phyloP scores from a whole-genome alignment of 331 rosid genomes.

The Quercus lobata region DNA sequence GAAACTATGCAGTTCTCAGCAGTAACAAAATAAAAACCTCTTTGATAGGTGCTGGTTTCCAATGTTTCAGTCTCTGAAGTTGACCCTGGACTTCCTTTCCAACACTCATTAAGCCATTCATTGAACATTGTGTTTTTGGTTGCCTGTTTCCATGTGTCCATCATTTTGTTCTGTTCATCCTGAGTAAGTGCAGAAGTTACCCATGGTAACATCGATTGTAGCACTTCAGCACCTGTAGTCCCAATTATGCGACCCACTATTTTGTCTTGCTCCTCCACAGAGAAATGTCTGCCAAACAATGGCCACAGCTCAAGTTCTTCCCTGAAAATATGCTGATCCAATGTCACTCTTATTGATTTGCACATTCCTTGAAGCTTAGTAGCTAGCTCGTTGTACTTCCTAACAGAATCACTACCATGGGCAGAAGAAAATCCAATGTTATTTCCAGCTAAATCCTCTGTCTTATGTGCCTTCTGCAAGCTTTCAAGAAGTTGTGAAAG shows the following conservation, averaged over 20 bases:
- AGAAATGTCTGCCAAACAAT: constrained; percentile 84
- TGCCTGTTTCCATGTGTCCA: constrained; percentile 99
- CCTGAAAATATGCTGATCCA: constrained; percentile 96
- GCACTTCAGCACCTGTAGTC: constrained; percentile 99
- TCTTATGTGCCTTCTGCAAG: constrained; percentile 37
- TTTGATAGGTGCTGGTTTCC: constrained; percentile 47
- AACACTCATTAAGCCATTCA: constrained; percentile 96
- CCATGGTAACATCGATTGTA: constrained; percentile 99
- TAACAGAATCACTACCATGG: constrained; percentile 34
- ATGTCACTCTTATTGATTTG: constrained; percentile 84
- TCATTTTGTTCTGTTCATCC: constrained; percentile 96
- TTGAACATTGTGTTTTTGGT: constrained; percentile 96
- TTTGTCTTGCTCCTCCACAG: constrained; percentile 97
- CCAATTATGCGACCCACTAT: constrained; percentile 95
- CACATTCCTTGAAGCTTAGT: constrained; percentile 99
- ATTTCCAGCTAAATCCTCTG: constrained; percentile 38
- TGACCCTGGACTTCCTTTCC: constrained; percentile 81
- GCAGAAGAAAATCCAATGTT: constrained; percentile 31
- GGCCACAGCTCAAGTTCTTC: constrained; percentile 99
- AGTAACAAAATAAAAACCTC: constrained; percentile 44
- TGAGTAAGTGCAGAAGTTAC: constrained; percentile 96
- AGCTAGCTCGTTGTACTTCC: constrained; percentile 80
- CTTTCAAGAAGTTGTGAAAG: constrained; percentile 79
- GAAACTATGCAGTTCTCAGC: neutral
- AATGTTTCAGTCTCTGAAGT: constrained; percentile 43